These are phyloP conservation scores for Cordia subcordata DNA, from an alignment of 257 asterid genomes.

Conservation along the genomic window DNA sequence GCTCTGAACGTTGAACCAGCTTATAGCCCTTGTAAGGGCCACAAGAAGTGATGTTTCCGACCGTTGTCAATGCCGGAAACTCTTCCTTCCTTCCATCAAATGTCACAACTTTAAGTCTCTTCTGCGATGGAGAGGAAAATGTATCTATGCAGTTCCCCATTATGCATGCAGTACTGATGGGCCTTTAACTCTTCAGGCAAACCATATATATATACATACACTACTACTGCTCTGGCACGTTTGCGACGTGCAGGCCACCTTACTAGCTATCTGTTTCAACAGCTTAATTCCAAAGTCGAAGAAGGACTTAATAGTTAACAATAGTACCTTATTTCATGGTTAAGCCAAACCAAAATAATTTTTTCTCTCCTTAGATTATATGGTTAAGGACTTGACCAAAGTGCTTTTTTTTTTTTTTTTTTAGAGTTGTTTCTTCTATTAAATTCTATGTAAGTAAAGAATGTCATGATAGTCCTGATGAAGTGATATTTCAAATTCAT, in stretches of 20 bases:
- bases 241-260: conserved; percentile 13
- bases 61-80: neutral
- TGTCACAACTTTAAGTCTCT: neutral
- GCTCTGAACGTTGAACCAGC: neutral
- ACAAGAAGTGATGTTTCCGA: neutral
- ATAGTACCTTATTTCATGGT: too few species aligned
- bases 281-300: neutral
- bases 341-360: conserved; percentile 2
- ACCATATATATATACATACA: neutral
- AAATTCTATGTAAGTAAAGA: too few species aligned
- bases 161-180: conserved; percentile 7
- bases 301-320: neutral
- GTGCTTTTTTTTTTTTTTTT: too few species aligned
- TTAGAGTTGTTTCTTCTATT: too few species aligned
- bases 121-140: conserved; percentile 4
- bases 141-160: conserved; percentile 28
- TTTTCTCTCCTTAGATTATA: too few species aligned
- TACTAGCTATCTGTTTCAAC: neutral
- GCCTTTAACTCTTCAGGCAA: neutral
- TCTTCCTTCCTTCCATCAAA: conserved; percentile 10
- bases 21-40: neutral
- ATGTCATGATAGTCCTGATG: too few species aligned
- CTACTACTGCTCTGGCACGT: neutral
- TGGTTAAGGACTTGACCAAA: too few species aligned
- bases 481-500: too few species aligned